Evolutionary conservation across 164 flowering plant genomes (phyloP).

Genomic region (Berberis thunbergii): DNA sequence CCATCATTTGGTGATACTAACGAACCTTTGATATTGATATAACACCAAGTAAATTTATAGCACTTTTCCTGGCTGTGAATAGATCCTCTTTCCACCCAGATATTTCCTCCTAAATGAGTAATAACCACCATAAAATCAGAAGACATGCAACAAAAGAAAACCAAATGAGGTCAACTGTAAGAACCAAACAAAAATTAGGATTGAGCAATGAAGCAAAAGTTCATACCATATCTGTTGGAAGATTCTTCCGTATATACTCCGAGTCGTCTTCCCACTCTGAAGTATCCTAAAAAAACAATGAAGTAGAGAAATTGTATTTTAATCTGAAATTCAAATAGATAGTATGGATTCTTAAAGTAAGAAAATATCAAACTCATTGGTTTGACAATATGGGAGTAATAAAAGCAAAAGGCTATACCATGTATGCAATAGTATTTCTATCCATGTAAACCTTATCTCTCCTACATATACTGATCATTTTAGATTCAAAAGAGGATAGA

Average conservation of each 20-base stretch:
- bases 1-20: not conserved
- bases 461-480: no score
- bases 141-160: not conserved
- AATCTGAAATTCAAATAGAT: not conserved
- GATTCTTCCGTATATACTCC: constrained; percentile 73
- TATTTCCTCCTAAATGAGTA: constrained; percentile 53
- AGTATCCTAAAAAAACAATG: constrained; percentile 37
- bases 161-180: not conserved
- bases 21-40: constrained; percentile 69
- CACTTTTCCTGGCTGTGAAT: constrained; percentile 80
- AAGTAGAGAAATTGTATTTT: not conserved
- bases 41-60: constrained; percentile 73
- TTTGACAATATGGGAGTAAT: no score
- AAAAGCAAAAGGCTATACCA: no score
- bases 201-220: constrained; percentile 2
- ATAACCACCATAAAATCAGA: constrained; percentile 1
- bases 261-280: constrained; percentile 82
- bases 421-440: no score
- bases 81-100: constrained; percentile 78
- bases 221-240: constrained; percentile 74
- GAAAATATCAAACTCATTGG: constrained; percentile 2
- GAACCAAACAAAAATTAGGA: not conserved
- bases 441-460: no score
- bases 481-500: no score
- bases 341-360: not conserved